phyloP scores from a whole-genome alignment of 305 asterid species.

The Fraxinus xanthoxyloides region DNA sequence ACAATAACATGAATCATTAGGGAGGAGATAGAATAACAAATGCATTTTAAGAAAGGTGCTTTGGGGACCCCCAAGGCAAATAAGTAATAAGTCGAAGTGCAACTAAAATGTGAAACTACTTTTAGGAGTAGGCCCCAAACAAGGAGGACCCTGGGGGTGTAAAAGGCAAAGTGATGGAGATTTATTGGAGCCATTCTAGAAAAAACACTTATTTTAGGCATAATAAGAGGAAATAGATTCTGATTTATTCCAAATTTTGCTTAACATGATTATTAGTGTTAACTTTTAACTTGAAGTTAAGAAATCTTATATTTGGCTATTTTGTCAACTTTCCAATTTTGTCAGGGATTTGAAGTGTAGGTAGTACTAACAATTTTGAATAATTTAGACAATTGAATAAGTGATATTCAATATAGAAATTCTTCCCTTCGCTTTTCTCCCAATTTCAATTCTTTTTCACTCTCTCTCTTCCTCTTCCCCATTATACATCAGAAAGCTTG shows the following conservation, averaged over 20 bases:
- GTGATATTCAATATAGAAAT: not conserved
- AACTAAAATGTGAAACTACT: not conserved
- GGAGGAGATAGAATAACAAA: not conserved
- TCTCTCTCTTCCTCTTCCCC: not conserved
- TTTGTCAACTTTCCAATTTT: not conserved
- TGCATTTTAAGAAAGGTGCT: not conserved
- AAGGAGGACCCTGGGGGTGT: not conserved
- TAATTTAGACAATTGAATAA: not conserved
- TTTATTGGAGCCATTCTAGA: not conserved
- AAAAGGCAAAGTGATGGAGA: not conserved
- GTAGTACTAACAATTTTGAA: not conserved
- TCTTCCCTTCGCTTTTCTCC: not conserved
- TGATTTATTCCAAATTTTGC: not conserved
- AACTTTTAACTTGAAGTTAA: not conserved
- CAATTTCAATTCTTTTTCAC: not conserved
- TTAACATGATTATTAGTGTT: not conserved
- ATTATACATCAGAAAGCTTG: not conserved
- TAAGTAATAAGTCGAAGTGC: not conserved
- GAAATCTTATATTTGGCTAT: not conserved
- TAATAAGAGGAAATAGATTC: not conserved
- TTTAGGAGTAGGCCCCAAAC: not conserved
- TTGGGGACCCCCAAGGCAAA: not conserved
- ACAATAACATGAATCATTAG: not conserved
- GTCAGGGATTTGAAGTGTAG: not conserved
- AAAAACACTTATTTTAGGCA: not conserved